Evolutionary conservation across 192 early-diverging fungal species (phyloP).

Genomic region (Thamnidium elegans): DNA sequence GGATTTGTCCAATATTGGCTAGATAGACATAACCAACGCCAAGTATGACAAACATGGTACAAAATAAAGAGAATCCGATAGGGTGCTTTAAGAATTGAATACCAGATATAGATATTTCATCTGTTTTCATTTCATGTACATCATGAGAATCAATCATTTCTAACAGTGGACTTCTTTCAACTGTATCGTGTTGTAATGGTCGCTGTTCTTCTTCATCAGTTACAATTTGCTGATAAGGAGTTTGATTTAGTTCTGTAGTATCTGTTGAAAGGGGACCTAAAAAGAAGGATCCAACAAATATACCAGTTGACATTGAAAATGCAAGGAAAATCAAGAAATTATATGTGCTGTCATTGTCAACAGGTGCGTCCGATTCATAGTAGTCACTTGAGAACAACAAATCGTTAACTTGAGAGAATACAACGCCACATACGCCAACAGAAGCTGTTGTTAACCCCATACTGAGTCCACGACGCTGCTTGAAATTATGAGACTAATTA

Average conservation of each 20-base stretch:
- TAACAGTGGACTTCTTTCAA: not conserved
- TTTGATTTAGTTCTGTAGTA: not conserved
- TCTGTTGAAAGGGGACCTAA: slow-evolving; percentile 16
- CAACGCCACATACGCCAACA: slow-evolving; percentile 24
- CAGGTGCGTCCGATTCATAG: slow-evolving; percentile 10
- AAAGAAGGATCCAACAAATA: slow-evolving; percentile 24
- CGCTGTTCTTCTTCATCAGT: slow-evolving; percentile 1
- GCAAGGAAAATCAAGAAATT: slow-evolving; percentile 30
- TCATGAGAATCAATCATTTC: not conserved
- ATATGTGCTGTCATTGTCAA: slow-evolving; percentile 14
- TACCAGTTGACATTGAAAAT: slow-evolving; percentile 10
- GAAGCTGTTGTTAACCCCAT: slow-evolving; percentile 29
- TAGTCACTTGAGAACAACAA: slow-evolving; percentile 10
- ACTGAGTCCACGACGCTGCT: slow-evolving; percentile 24
- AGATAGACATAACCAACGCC: slow-evolving; percentile 33
- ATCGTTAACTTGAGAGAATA: slow-evolving; percentile 33
- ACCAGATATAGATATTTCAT: slow-evolving; percentile 17
- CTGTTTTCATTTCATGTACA: not conserved
- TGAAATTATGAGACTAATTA: slow-evolving; percentile 29
- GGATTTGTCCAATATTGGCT: slow-evolving; percentile 25
- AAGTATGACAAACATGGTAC: slow-evolving; percentile 23
- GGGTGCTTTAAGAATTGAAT: slow-evolving; percentile 21
- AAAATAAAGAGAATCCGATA: slow-evolving; percentile 23
- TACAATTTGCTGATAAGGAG: not conserved
- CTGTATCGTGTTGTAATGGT: not conserved